phyloP scores from a whole-genome alignment of 2,329 filamentous ascomycete species.

The Fusarium tricinctum region DNA sequence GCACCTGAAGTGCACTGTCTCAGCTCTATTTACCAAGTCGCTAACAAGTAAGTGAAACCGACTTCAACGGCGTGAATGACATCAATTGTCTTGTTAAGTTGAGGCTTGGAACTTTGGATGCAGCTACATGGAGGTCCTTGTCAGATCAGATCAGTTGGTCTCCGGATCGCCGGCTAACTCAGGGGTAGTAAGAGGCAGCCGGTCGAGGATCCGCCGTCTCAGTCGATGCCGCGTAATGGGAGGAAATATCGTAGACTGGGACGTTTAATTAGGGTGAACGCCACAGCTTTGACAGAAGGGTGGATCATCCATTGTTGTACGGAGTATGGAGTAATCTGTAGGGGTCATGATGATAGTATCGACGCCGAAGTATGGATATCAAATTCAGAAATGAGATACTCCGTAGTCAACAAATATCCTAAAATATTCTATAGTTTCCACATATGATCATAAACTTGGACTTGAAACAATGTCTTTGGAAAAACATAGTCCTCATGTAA shows the following conservation, averaged over 20 bases:
- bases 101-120: slow-evolving; percentile 7
- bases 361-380: not conserved
- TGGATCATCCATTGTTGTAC: slow-evolving; percentile 1
- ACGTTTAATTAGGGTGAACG: slow-evolving; percentile 14
- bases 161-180: not conserved
- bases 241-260: slow-evolving; percentile 8
- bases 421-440: too few species aligned
- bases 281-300: slow-evolving; percentile 7
- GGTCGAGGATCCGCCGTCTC: slow-evolving; percentile 2
- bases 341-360: not conserved
- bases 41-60: not conserved
- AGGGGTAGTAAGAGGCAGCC: slow-evolving; percentile 35
- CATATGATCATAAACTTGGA: too few species aligned
- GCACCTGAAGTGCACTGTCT: slow-evolving; percentile 1
- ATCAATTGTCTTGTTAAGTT: slow-evolving; percentile 7
- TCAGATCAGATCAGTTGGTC: not conserved
- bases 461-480: too few species aligned
- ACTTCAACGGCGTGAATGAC: not conserved
- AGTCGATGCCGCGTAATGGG: slow-evolving; percentile 24
- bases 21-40: not conserved
- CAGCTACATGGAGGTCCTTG: not conserved
- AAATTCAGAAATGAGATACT: too few species aligned
- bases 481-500: too few species aligned
- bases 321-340: too few species aligned
- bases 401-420: too few species aligned